Evolutionary conservation across 495 filamentous ascomycete genomes (phyloP).

Genomic region (Chaetomidium leptoderma): DNA sequence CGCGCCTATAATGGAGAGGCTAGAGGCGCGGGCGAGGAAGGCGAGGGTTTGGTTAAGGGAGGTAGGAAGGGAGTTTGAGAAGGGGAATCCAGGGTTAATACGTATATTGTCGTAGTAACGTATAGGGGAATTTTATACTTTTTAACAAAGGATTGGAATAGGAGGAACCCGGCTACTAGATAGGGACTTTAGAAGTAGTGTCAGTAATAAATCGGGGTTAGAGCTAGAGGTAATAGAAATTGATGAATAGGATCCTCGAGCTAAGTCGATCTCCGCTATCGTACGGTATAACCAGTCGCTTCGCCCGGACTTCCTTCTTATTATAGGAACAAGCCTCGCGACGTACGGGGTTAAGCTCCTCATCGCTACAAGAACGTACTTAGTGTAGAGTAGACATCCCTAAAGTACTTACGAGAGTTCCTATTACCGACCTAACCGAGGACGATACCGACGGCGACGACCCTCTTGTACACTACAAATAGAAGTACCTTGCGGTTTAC

Average conservation of each 20-base stretch:
- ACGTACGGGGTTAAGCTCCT: constrained; percentile 20
- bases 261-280: constrained; percentile 19
- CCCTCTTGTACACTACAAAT: too few species aligned
- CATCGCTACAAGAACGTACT: too few species aligned
- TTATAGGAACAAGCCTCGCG: constrained; percentile 21
- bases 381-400: too few species aligned
- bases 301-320: constrained; percentile 19
- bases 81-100: constrained; percentile 44
- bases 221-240: too few species aligned
- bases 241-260: constrained; percentile 17
- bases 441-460: too few species aligned
- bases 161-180: constrained; percentile 49
- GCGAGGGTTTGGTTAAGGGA: constrained; percentile 66
- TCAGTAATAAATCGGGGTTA: too few species aligned
- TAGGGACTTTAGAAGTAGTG: too few species aligned
- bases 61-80: constrained; percentile 31
- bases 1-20: constrained; percentile 52
- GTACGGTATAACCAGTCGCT: constrained; percentile 16
- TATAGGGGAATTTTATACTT: constrained; percentile 55
- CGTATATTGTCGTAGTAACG: constrained; percentile 59
- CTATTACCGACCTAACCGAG: too few species aligned
- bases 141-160: constrained; percentile 79
- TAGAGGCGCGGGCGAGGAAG: constrained; percentile 58
- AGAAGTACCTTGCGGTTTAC: too few species aligned
- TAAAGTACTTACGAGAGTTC: too few species aligned